Conservation (phyloP, 495 filamentous ascomycete species). For the Penicillium coprophilum region DNA sequence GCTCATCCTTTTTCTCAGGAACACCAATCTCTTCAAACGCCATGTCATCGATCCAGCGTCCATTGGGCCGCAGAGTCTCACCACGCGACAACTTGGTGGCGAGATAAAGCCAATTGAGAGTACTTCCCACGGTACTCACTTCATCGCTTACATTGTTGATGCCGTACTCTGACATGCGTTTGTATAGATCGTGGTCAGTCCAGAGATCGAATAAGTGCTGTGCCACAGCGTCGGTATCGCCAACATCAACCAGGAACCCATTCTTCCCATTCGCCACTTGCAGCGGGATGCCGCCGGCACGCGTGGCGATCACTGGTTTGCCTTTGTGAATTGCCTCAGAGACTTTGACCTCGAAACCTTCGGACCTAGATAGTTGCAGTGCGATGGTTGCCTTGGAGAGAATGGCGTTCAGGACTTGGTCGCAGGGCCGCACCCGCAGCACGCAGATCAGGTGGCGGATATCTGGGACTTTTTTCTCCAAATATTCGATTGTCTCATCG, state of each 20-base stretch:
- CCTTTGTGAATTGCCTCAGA: constrained; percentile 86
- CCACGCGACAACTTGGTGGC: constrained; percentile 59
- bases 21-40: constrained; percentile 66
- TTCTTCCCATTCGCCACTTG: constrained; percentile 73
- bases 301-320: constrained; percentile 75
- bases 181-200: constrained; percentile 62
- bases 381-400: constrained; percentile 71
- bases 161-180: constrained; percentile 68
- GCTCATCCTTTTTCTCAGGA: neutral
- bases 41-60: constrained; percentile 75
- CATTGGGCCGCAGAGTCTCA: constrained; percentile 49
- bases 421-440: constrained; percentile 73
- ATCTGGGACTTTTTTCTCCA: constrained; percentile 56
- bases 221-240: constrained; percentile 72
- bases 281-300: constrained; percentile 78
- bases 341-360: constrained; percentile 90
- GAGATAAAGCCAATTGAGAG: constrained; percentile 74
- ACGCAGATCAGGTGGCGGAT: constrained; percentile 64
- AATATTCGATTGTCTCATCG: constrained; percentile 64
- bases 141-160: constrained; percentile 71
- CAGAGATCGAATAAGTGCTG: constrained; percentile 67
- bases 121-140: constrained; percentile 79
- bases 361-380: constrained; percentile 77
- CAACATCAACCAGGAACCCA: constrained; percentile 74
- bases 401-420: constrained; percentile 81